A percentile compares a stretch with the other conserved stretches of the same genome.
These are phyloP conservation scores for Rhodamnia argentea DNA, from an alignment of 345 rosid genomes.

Conservation along the genomic window DNA sequence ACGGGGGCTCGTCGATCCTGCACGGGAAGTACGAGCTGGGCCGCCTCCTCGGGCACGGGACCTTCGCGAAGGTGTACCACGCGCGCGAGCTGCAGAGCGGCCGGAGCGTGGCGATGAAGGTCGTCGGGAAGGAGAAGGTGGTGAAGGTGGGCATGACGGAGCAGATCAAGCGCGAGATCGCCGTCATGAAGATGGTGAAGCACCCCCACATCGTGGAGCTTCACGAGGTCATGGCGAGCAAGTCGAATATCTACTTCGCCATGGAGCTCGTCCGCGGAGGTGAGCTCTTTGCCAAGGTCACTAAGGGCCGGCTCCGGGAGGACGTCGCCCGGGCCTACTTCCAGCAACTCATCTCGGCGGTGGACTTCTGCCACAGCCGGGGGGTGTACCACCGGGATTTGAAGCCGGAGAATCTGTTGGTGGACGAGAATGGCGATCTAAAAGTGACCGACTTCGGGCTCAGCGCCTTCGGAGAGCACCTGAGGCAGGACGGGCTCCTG, in stretches of 20 bases:
- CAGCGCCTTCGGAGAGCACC: slow-evolving; percentile 72
- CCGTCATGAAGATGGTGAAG: slow-evolving; percentile 94
- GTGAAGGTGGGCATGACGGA: slow-evolving; percentile 92
- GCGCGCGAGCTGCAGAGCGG: slow-evolving; percentile 57
- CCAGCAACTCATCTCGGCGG: slow-evolving; percentile 73
- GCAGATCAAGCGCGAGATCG: slow-evolving; percentile 82
- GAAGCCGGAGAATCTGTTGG: slow-evolving; percentile 79
- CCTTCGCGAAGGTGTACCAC: slow-evolving; percentile 84
- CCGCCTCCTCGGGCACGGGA: slow-evolving; percentile 71
- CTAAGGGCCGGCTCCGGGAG: slow-evolving; percentile 66
- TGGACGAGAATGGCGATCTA: slow-evolving; percentile 69
- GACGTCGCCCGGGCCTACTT: slow-evolving; percentile 70
- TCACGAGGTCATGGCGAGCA: slow-evolving; percentile 93
- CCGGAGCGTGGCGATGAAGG: slow-evolving; percentile 74
- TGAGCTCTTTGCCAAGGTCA: slow-evolving; percentile 66
- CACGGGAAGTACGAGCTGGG: slow-evolving; percentile 92
- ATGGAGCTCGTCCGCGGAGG: slow-evolving; percentile 97
- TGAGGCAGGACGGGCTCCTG: slow-evolving; percentile 69
- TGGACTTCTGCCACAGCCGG: slow-evolving; percentile 91
- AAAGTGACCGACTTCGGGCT: slow-evolving; percentile 91
- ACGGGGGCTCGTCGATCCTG: slow-evolving; percentile 23
- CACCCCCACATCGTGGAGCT: slow-evolving; percentile 84
- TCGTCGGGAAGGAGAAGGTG: slow-evolving; percentile 84
- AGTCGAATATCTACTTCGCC: slow-evolving; percentile 86
- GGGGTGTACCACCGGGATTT: slow-evolving; percentile 89